Percentiles rank a stretch among this genome's conserved stretches.
Conservation (phyloP, 1,139 yeast species). For the Candida sanyaensis region DNA sequence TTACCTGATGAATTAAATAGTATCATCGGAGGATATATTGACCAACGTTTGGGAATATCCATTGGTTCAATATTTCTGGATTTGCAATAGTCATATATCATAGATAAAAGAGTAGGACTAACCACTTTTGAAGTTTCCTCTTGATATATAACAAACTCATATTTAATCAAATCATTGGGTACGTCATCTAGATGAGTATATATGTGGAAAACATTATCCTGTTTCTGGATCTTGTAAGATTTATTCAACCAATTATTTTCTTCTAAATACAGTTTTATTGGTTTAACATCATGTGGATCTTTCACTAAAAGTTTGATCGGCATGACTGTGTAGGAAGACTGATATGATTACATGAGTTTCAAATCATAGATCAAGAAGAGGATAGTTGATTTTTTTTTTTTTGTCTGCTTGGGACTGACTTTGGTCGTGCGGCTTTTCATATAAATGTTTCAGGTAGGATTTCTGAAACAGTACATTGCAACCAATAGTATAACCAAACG, state of each 20-base stretch:
- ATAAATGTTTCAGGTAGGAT: neutral
- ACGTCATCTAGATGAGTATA: conserved; percentile 12
- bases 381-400: neutral
- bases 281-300: conserved; percentile 24
- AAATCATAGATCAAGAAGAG: neutral
- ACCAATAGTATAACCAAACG: neutral
- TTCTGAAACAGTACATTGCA: neutral
- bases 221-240: conserved; percentile 22
- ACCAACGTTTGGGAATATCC: conserved; percentile 54
- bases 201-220: conserved; percentile 9
- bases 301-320: conserved; percentile 12
- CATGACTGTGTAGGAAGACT: neutral
- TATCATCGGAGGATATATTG: conserved; percentile 68
- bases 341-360: too few relatives aligned
- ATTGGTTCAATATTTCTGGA: neutral
- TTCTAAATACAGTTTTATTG: conserved; percentile 27
- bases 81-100: conserved; percentile 7
- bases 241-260: conserved; percentile 21
- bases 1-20: conserved; percentile 42
- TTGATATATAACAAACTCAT: conserved; percentile 8
- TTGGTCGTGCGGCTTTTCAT: neutral
- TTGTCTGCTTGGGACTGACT: neutral
- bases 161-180: conserved; percentile 7
- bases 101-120: conserved; percentile 4
- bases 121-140: neutral